Percentiles rank a stretch among this genome's conserved stretches.
Conservation (phyloP, 768 basidiomycete genomes). For the Jaapia argillacea region DNA sequence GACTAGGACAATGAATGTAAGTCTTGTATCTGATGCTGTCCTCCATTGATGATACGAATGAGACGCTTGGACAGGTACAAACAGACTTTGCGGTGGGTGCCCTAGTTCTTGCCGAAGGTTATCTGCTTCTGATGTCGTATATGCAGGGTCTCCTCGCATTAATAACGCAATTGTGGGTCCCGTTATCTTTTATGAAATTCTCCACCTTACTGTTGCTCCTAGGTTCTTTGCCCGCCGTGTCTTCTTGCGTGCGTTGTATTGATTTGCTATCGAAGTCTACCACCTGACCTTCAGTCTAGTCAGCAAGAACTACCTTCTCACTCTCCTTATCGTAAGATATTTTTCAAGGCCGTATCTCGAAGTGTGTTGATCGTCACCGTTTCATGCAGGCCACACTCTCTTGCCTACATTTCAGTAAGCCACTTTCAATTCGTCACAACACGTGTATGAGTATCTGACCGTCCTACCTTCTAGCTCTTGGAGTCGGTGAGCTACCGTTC, state of each 20-base stretch:
- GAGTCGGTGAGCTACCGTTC: constrained; percentile 10
- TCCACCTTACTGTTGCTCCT: background rate
- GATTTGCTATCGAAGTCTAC: no score
- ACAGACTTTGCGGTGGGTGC: constrained; percentile 37
- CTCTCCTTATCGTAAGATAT: constrained; percentile 32
- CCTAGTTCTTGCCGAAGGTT: background rate
- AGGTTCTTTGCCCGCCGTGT: constrained; percentile 46
- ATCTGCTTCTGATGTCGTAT: background rate
- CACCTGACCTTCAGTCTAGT: no score
- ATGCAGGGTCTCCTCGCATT: constrained; percentile 36
- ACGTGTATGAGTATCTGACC: no score
- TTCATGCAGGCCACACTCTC: constrained; percentile 26
- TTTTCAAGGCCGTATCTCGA: background rate
- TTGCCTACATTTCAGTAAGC: constrained; percentile 32
- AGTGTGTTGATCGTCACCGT: background rate
- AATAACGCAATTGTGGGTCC: constrained; percentile 34
- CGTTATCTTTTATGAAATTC: background rate
- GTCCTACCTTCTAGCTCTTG: constrained; percentile 7
- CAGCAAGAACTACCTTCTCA: constrained; percentile 31
- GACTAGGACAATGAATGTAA: constrained; percentile 11
- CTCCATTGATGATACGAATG: no score
- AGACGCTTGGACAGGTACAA: constrained; percentile 33
- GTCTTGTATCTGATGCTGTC: no score
- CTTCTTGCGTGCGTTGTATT: constrained; percentile 31
- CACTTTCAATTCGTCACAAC: background rate